Evolutionary conservation across 371 early-diverging fungal genomes (phyloP).

Genomic region (Mortierella sp.): DNA sequence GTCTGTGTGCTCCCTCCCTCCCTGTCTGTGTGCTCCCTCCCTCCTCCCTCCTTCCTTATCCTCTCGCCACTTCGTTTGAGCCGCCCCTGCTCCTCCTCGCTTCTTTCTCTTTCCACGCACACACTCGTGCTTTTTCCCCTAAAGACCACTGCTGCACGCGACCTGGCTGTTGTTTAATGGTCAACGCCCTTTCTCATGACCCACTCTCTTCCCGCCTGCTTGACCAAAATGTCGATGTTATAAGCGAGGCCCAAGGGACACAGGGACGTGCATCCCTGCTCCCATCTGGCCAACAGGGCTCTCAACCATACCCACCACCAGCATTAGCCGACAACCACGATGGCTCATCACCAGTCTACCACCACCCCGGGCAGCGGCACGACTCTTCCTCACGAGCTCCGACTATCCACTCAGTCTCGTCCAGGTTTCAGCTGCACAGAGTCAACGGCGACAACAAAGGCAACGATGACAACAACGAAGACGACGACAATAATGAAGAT

Average conservation of each 20-base stretch:
- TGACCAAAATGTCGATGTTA: constrained; percentile 33
- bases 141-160: background rate
- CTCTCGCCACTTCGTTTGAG: background rate
- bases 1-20: background rate
- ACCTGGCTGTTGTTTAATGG: constrained; percentile 45
- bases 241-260: constrained; percentile 31
- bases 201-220: constrained; percentile 39
- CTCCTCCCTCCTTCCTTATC: too few species aligned
- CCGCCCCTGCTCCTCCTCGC: constrained; percentile 1
- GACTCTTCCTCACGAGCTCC: constrained; percentile 7
- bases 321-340: background rate
- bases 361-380: background rate
- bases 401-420: constrained; percentile 6
- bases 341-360: background rate
- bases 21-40: too few species aligned
- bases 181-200: constrained; percentile 44
- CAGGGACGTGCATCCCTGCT: constrained; percentile 15
- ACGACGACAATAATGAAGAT: constrained; percentile 17
- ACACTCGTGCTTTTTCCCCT: too few species aligned
- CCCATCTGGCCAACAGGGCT: constrained; percentile 16
- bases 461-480: constrained; percentile 20
- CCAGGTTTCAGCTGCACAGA: constrained; percentile 8
- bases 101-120: background rate
- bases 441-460: constrained; percentile 15
- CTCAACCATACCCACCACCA: constrained; percentile 9